Conservation (phyloP, 805 yeast genomes). For the Candida caryicola region DNA sequence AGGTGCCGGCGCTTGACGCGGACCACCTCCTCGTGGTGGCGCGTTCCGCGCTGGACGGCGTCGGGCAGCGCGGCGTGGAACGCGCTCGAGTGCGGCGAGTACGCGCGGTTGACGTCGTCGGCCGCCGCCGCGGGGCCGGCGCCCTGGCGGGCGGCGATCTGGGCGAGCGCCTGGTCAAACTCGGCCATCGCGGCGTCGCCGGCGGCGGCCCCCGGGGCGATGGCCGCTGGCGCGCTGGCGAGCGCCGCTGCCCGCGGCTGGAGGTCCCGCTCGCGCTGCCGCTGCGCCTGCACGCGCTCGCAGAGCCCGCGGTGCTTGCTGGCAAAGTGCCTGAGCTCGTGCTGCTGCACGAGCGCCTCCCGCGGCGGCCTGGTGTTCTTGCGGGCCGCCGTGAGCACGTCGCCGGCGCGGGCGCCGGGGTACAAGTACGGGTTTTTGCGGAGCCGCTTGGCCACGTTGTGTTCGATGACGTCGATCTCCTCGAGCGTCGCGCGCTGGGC, state of each 20-base stretch:
- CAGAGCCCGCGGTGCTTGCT: conserved; percentile 38
- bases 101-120: conserved; percentile 11
- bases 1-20: conserved; percentile 34
- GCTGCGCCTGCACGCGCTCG: conserved; percentile 7
- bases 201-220: conserved; percentile 24
- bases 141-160: conserved; percentile 24
- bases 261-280: conserved; percentile 5
- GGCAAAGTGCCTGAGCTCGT: conserved; percentile 57
- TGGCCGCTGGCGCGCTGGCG: conserved; percentile 17
- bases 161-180: conserved; percentile 37
- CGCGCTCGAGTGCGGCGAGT: conserved; percentile 25
- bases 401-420: conserved; percentile 12
- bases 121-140: conserved; percentile 10
- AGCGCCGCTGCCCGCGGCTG: conserved; percentile 13
- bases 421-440: conserved; percentile 58
- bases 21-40: conserved; percentile 13
- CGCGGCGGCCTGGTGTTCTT: conserved; percentile 8
- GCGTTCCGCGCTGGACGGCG: conserved; percentile 16
- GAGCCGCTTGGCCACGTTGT: conserved; percentile 61
- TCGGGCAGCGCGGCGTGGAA: conserved; percentile 8
- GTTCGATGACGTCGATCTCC: conserved; percentile 71
- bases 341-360: conserved; percentile 48
- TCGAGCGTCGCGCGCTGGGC: conserved; percentile 42
- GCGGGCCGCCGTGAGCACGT: conserved; percentile 4
- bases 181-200: conserved; percentile 20